These are phyloP conservation scores for Hypholoma fasciculare DNA, from an alignment of 768 basidiomycete species.

Conservation along the genomic window DNA sequence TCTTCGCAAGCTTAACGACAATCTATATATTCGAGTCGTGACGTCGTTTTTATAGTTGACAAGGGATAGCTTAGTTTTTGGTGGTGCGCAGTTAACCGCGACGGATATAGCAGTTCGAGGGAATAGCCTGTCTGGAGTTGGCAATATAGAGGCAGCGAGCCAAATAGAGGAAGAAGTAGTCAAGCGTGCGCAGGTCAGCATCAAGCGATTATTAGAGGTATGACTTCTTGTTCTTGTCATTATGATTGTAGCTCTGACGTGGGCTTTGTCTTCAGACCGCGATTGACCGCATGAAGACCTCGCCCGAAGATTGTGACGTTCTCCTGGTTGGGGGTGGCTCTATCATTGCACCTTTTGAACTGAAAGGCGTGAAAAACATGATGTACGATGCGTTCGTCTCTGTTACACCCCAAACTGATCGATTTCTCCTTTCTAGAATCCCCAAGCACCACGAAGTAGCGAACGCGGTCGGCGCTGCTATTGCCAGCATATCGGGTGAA, in stretches of 20 bases:
- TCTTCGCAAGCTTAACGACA: neutral
- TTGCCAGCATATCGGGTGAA: conserved; percentile 40
- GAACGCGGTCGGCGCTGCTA: conserved; percentile 62
- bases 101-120: conserved; percentile 55
- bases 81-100: conserved; percentile 55
- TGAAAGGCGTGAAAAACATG: conserved; percentile 49
- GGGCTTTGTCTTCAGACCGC: conserved; percentile 40
- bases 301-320: conserved; percentile 52
- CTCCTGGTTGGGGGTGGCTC: conserved; percentile 69
- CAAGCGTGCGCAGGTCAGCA: conserved; percentile 11
- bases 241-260: neutral
- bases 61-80: conserved; percentile 53
- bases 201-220: conserved; percentile 27
- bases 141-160: conserved; percentile 13
- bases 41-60: conserved; percentile 22
- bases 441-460: conserved; percentile 48
- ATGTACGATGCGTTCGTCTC: conserved; percentile 16
- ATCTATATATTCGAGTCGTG: neutral
- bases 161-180: conserved; percentile 16
- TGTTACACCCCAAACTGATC: neutral
- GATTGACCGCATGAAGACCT: conserved; percentile 67
- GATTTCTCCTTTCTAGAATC: conserved; percentile 12
- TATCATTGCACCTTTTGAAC: conserved; percentile 50
- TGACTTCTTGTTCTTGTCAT: neutral
- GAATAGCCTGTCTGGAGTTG: conserved; percentile 15